These are phyloP conservation scores for Phytophthora citrophthora DNA, from an alignment of 352 stramenopile genomes.

Conservation along the genomic window DNA sequence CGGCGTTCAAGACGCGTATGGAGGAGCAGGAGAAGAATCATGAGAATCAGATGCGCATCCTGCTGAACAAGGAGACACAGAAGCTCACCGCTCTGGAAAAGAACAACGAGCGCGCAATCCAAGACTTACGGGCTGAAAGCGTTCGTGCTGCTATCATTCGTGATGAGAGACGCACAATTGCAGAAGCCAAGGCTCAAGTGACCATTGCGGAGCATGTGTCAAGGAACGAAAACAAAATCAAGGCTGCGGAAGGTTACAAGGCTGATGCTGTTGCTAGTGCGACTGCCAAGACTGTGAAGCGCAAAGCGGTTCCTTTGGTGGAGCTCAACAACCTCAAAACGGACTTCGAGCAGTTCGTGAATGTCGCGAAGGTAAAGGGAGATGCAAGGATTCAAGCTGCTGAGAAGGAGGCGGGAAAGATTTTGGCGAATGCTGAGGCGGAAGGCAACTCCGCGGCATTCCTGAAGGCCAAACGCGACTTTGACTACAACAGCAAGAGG, in stretches of 20 bases:
- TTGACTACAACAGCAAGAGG: conserved; percentile 81
- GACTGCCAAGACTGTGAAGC: conserved; percentile 60
- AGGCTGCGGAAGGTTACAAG: conserved; percentile 71
- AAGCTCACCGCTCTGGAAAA: conserved; percentile 84
- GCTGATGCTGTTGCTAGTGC: conserved; percentile 63
- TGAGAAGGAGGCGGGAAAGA: conserved; percentile 59
- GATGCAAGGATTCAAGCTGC: conserved; percentile 75
- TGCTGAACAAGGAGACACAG: conserved; percentile 86
- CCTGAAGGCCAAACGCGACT: conserved; percentile 80
- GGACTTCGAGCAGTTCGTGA: conserved; percentile 76
- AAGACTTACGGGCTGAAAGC: conserved; percentile 76
- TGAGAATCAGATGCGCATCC: conserved; percentile 83
- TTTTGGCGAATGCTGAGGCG: conserved; percentile 58
- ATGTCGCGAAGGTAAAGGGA: conserved; percentile 63
- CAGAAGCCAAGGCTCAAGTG: conserved; percentile 79
- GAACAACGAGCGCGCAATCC: conserved; percentile 76
- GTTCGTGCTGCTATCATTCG: conserved; percentile 75
- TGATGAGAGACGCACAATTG: conserved; percentile 77
- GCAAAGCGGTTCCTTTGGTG: conserved; percentile 62
- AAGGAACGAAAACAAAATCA: conserved; percentile 70
- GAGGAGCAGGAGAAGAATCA: conserved; percentile 91
- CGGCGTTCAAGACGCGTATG: conserved; percentile 89
- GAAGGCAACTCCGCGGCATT: conserved; percentile 63
- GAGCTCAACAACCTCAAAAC: conserved; percentile 63
- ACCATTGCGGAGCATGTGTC: conserved; percentile 67